Percentiles rank a stretch among this genome's conserved stretches.
Conservation (phyloP, 2,329 filamentous ascomycete species). For the Penicillium janthinellum region DNA sequence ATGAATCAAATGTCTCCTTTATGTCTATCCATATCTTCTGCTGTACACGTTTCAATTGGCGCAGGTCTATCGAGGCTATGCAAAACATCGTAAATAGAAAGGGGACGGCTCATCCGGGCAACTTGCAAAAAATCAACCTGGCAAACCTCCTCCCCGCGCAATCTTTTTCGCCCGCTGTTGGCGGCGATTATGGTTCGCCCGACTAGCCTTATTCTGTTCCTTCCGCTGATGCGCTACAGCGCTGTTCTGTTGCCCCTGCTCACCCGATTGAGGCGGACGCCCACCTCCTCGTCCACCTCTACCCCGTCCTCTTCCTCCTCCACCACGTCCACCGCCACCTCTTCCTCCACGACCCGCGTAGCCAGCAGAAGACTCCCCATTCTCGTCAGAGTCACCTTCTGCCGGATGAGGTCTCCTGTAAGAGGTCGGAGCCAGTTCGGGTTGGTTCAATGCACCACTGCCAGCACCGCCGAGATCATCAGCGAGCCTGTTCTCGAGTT, state of each 20-base stretch:
- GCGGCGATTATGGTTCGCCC: slow-evolving; percentile 83
- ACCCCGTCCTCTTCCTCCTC: slow-evolving; percentile 50
- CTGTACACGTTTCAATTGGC: background rate
- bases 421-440: slow-evolving; percentile 64
- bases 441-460: slow-evolving; percentile 54
- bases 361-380: slow-evolving; percentile 40
- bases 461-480: slow-evolving; percentile 60
- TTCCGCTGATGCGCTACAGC: slow-evolving; percentile 72
- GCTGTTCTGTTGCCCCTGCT: slow-evolving; percentile 63
- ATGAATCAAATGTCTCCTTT: slow-evolving; percentile 15
- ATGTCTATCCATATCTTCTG: background rate
- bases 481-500: slow-evolving; percentile 70
- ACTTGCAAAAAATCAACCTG: slow-evolving; percentile 23
- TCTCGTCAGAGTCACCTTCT: slow-evolving; percentile 56
- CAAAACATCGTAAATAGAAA: background rate
- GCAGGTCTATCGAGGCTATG: background rate
- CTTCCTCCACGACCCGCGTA: slow-evolving; percentile 45
- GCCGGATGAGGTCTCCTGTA: slow-evolving; percentile 53
- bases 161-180: slow-evolving; percentile 67
- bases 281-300: slow-evolving; percentile 54
- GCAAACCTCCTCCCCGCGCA: slow-evolving; percentile 55
- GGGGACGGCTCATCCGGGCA: background rate
- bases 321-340: slow-evolving; percentile 53
- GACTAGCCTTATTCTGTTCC: slow-evolving; percentile 77
- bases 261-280: slow-evolving; percentile 28